A percentile compares a stretch with the other conserved stretches of the same genome.
Conservation (phyloP, 192 early-diverging fungal genomes). For the Funneliformis mosseae region DNA sequence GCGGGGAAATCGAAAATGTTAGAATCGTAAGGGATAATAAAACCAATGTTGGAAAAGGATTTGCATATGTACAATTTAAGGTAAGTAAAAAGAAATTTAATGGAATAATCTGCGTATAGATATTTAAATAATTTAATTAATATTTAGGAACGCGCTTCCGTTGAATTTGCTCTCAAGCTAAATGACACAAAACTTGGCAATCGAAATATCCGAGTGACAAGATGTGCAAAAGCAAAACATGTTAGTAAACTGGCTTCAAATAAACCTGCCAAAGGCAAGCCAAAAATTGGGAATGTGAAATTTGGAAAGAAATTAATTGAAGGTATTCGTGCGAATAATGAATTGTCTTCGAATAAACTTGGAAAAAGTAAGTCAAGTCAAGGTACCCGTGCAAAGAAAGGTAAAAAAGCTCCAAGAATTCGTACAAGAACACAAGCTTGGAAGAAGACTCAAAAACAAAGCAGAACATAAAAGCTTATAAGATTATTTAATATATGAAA, state of each 20-base stretch:
- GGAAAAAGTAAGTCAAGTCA: slow-evolving; percentile 38
- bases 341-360: slow-evolving; percentile 60
- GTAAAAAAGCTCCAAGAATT: slow-evolving; percentile 27
- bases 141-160: slow-evolving; percentile 65
- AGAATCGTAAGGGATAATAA: slow-evolving; percentile 80
- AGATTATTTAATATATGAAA: too few relatives aligned
- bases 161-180: slow-evolving; percentile 77
- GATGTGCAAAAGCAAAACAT: slow-evolving; percentile 41
- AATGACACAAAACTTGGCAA: slow-evolving; percentile 69
- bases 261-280: slow-evolving; percentile 34
- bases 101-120: background rate
- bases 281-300: slow-evolving; percentile 41
- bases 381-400: slow-evolving; percentile 7
- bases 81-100: slow-evolving; percentile 23
- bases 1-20: slow-evolving; percentile 77
- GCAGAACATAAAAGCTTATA: background rate
- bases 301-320: slow-evolving; percentile 32
- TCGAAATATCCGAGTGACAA: slow-evolving; percentile 64
- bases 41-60: slow-evolving; percentile 91
- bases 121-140: slow-evolving; percentile 1
- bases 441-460: slow-evolving; percentile 25
- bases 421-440: slow-evolving; percentile 35
- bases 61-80: slow-evolving; percentile 89
- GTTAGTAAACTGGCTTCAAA: slow-evolving; percentile 34
- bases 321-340: slow-evolving; percentile 37